phyloP scores from a whole-genome alignment of 371 early-diverging fungal species.

The Encephalitozoon hellem region DNA sequence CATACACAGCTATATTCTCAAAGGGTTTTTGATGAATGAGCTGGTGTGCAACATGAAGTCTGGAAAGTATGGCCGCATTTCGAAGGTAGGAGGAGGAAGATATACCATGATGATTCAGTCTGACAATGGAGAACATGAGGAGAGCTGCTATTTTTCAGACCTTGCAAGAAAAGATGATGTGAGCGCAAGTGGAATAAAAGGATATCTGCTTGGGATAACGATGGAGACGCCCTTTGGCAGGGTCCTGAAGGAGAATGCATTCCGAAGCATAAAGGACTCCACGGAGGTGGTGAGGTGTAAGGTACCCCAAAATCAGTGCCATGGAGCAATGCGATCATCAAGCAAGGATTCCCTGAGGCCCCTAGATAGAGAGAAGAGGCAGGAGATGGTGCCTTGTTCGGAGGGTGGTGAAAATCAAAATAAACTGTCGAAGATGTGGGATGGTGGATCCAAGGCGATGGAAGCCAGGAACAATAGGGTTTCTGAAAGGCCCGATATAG shows the following conservation, averaged over 20 bases:
- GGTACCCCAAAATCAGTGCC: neutral
- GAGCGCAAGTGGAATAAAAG: conserved; percentile 28
- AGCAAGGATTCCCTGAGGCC: too few species aligned
- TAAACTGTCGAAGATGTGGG: neutral
- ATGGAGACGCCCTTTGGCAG: conserved; percentile 48
- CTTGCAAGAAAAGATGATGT: conserved; percentile 34
- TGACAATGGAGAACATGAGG: neutral
- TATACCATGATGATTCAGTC: conserved; percentile 39
- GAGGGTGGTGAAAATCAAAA: neutral
- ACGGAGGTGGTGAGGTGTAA: neutral
- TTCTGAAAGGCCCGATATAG: neutral
- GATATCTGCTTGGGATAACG: conserved; percentile 41
- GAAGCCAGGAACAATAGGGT: neutral
- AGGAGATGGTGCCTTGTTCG: too few species aligned
- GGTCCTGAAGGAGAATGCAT: conserved; percentile 36
- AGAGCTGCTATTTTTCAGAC: neutral
- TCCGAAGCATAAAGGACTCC: conserved; percentile 32
- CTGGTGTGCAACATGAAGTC: conserved; percentile 37
- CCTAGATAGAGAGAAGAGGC: too few species aligned
- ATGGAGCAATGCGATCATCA: neutral
- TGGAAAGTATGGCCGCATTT: conserved; percentile 32
- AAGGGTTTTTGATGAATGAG: conserved; percentile 38
- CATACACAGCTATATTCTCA: conserved; percentile 23
- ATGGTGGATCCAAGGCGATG: neutral
- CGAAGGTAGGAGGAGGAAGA: neutral